These are phyloP conservation scores for Fusarium sp. DNA, from an alignment of 2,329 filamentous ascomycete genomes.

Conservation along the genomic window DNA sequence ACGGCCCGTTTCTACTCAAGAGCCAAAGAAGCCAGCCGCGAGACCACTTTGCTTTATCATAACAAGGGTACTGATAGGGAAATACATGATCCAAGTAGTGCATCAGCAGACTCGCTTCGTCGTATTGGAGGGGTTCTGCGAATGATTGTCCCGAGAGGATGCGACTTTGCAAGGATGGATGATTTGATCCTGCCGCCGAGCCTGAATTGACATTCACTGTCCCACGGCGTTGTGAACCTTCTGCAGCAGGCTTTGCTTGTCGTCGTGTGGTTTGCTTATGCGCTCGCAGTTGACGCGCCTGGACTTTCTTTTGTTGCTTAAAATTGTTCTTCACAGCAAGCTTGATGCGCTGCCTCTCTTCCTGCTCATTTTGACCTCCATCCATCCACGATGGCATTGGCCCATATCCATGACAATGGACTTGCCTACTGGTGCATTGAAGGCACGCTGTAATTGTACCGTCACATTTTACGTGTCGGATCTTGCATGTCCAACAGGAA, in stretches of 20 bases:
- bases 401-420: not conserved
- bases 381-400: not conserved
- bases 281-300: not conserved
- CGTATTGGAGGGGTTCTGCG: not conserved
- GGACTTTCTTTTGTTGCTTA: not conserved
- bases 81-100: not conserved
- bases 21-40: not conserved
- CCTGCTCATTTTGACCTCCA: not conserved
- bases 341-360: not conserved
- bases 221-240: no score
- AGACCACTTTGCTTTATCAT: not conserved
- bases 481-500: constrained; percentile 1
- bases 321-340: not conserved
- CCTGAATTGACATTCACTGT: no score
- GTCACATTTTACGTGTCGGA: not conserved
- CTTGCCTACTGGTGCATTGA: not conserved
- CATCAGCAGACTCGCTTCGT: not conserved
- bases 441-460: not conserved
- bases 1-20: not conserved
- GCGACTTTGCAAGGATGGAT: not conserved
- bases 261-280: accelerated
- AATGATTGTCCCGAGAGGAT: not conserved
- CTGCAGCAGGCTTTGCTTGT: not conserved
- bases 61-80: not conserved
- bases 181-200: no score